Evolutionary conservation across 1,284 basidiomycete genomes (phyloP), one percentile per base, ranked within the genome.

Genomic region (Sanghuangporus sanghuang): DNA sequence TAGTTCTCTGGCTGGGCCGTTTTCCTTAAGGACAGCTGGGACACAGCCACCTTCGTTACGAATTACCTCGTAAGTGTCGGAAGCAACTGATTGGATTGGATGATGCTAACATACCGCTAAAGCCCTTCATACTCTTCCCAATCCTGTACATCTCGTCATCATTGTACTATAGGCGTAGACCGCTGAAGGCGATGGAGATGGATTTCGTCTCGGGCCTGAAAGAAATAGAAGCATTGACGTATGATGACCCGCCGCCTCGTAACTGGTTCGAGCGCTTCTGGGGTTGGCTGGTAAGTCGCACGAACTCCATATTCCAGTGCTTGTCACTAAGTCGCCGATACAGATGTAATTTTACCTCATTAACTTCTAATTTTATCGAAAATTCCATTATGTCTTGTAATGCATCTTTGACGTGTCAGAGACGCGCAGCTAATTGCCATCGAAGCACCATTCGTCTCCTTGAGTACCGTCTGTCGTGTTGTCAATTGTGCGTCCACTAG

Each of bases 1-100:
- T 65, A 90, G 88, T 85, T 93, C 76, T 87, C 84, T 62, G 90
- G 87, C 42, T 92, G 84, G 81, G 72, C 74, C 8, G 90, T 93
- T 49, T 95, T 95, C 83, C 80, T 93, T 64, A 82, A 81, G 67
- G 83, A 78, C 48, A 71, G 77, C 12, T 90, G 90, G 87, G 71
- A 73, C 18, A 79, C 79, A 3, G 84, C 80, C 54, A 81, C 74
- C 1, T 91, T 92, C 66, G 79, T 94, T 57, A 92, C 90, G 52
- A 89, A 85, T 72, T 95, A 95, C 74, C 72, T 96, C 42, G 53
- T 54, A 54, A 23, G 53, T 16, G 3, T 35, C 18, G n/a, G 16
- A 36, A 3, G 8, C 35, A 3, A 3, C 7, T 35, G 12, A n/a
- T 14, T 27, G 8, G 23, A 52, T 23, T 16, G 12, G 14, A 7